Percentiles rank a stretch among this genome's conserved stretches.
phyloP scores from a whole-genome alignment of 2,329 filamentous ascomycete species.

The Aspergillus sojae region DNA sequence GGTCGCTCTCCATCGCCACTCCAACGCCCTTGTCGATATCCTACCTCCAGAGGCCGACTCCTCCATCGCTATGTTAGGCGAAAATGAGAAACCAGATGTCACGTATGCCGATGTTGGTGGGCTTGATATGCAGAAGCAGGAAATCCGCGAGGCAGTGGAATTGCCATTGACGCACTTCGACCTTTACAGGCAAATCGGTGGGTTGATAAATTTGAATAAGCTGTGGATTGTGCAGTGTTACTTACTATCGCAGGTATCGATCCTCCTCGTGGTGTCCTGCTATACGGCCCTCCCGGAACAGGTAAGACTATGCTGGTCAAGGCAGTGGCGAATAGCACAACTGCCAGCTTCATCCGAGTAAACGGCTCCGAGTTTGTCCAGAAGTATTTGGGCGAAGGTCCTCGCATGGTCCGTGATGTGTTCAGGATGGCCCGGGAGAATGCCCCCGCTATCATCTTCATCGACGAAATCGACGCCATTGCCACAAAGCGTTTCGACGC shows the following conservation, averaged over 20 bases:
- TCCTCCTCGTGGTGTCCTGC: constrained; percentile 89
- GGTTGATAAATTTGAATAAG: constrained; percentile 11
- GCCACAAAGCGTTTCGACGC: constrained; percentile 99
- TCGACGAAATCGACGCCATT: constrained; percentile 98
- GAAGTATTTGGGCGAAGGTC: constrained; percentile 96
- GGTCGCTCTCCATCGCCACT: constrained; percentile 95
- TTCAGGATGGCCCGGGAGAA: constrained; percentile 99
- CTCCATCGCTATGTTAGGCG: constrained; percentile 95
- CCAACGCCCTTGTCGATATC: constrained; percentile 97
- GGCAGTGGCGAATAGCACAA: constrained; percentile 97
- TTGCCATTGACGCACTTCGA: constrained; percentile 96
- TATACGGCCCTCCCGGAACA: constrained; percentile 94
- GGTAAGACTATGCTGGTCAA: constrained; percentile 98
- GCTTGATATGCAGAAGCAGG: constrained; percentile 99
- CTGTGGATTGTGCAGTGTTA: neutral
- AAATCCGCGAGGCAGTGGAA: constrained; percentile 97
- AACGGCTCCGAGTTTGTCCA: constrained; percentile 98
- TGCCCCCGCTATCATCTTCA: constrained; percentile 98
- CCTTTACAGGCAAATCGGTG: constrained; percentile 96
- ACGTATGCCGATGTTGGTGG: constrained; percentile 98
- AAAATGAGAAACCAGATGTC: constrained; percentile 96
- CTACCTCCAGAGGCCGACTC: constrained; percentile 98
- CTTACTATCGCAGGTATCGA: constrained; percentile 67
- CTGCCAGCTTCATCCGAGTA: constrained; percentile 96
- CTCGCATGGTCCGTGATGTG: constrained; percentile 97